A percentile compares a stretch with the other conserved stretches of the same genome.
phyloP scores from a whole-genome alignment of 768 basidiomycete species.

The Tulasnella sp. region DNA sequence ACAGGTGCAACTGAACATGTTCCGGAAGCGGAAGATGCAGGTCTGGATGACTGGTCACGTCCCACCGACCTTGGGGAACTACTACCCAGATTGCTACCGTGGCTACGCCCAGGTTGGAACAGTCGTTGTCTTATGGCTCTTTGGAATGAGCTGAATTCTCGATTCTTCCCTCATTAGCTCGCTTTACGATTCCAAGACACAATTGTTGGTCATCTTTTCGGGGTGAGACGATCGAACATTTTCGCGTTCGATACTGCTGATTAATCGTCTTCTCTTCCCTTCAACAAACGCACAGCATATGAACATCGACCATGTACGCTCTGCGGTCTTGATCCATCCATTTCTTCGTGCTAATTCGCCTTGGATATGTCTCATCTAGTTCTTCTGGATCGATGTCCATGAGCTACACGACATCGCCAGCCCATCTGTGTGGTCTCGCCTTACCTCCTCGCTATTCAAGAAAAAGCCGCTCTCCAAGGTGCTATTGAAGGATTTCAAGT shows the following conservation, averaged over 20 bases:
- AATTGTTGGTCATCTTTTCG: constrained; percentile 75
- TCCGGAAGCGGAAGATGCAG: constrained; percentile 62
- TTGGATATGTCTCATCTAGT: constrained; percentile 15
- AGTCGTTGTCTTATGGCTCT: neutral
- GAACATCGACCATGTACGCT: constrained; percentile 52
- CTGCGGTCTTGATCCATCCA: neutral
- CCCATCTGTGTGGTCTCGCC: neutral
- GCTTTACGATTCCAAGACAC: constrained; percentile 80
- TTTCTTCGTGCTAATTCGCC: neutral
- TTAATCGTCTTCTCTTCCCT: neutral
- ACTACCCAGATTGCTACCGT: constrained; percentile 59
- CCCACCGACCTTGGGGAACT: constrained; percentile 69
- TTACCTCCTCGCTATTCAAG: constrained; percentile 9
- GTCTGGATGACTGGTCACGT: constrained; percentile 64
- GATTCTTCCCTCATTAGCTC: constrained; percentile 42
- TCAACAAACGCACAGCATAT: constrained; percentile 56
- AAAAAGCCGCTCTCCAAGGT: constrained; percentile 37
- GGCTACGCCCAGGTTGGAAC: constrained; percentile 13
- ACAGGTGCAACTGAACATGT: constrained; percentile 56
- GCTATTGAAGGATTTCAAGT: constrained; percentile 54
- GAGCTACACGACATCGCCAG: constrained; percentile 22
- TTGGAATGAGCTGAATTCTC: neutral
- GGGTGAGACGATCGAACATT: constrained; percentile 42
- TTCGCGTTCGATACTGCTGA: constrained; percentile 7
- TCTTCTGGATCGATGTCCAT: constrained; percentile 38